These are phyloP conservation scores for Aspergillus bombycis DNA, from an alignment of 2,329 filamentous ascomycete genomes.

Conservation along the genomic window DNA sequence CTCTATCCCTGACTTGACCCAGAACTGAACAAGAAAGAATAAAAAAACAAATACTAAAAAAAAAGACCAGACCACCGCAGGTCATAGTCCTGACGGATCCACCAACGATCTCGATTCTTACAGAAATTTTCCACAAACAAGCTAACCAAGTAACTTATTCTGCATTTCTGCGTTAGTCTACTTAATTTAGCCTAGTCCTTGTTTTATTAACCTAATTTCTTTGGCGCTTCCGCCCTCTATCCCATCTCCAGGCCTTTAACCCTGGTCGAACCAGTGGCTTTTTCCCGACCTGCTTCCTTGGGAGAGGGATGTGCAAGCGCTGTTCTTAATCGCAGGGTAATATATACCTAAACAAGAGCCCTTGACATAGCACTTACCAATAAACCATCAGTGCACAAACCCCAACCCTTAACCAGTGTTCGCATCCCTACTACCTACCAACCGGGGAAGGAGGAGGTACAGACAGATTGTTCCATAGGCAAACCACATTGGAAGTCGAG, in stretches of 20 bases:
- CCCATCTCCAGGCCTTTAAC: not conserved
- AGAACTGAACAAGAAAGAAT: too few species aligned
- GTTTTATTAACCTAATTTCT: not conserved
- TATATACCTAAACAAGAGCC: not conserved
- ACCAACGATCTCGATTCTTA: not conserved
- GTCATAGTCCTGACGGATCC: not conserved
- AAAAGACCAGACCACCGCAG: slow-evolving; percentile 1
- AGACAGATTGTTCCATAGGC: not conserved
- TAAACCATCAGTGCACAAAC: not conserved
- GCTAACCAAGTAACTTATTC: slow-evolving; percentile 1
- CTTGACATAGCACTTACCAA: not conserved
- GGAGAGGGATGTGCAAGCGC: not conserved
- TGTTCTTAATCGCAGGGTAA: not conserved
- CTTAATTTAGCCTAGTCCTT: not conserved
- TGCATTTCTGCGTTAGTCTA: not conserved
- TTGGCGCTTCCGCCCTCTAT: not conserved
- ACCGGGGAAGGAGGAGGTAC: not conserved
- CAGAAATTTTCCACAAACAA: not conserved
- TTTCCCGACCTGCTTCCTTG: not conserved
- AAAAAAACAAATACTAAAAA: not conserved
- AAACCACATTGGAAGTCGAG: not conserved
- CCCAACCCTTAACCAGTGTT: not conserved
- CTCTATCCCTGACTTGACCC: not conserved
- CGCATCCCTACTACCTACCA: not conserved
- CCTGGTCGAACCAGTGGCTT: not conserved